Evolutionary conservation across 495 filamentous ascomycete species (phyloP).

Genomic region (Lasiosphaeria hispida): DNA sequence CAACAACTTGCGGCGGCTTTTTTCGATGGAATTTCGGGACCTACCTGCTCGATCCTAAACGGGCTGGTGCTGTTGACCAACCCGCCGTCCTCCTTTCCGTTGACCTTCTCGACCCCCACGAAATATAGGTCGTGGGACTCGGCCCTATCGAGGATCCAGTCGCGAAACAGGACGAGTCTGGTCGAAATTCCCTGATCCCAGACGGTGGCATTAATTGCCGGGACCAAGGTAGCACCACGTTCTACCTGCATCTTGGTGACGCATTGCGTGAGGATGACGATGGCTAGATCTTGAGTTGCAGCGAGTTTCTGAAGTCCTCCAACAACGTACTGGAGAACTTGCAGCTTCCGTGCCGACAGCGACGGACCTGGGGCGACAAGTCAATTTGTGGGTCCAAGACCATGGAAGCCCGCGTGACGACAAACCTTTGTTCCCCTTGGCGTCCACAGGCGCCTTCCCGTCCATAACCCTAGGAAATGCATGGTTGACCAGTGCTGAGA

Average conservation of each 20-base stretch:
- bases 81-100: conserved; percentile 32
- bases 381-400: conserved; percentile 7
- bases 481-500: conserved; percentile 70
- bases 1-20: conserved; percentile 15
- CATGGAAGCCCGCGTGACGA: neutral
- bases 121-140: conserved; percentile 35
- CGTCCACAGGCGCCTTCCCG: conserved; percentile 18
- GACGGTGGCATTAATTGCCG: conserved; percentile 60
- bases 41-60: conserved; percentile 40
- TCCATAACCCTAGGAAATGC: conserved; percentile 58
- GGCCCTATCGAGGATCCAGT: conserved; percentile 45
- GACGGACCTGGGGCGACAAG: conserved; percentile 28
- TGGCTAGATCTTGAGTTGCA: conserved; percentile 60
- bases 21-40: conserved; percentile 17
- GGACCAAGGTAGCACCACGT: conserved; percentile 63
- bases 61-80: conserved; percentile 33
- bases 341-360: conserved; percentile 36
- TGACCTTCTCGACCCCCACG: conserved; percentile 44
- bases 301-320: conserved; percentile 64
- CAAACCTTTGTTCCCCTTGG: conserved; percentile 27
- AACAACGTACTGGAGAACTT: conserved; percentile 46
- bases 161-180: conserved; percentile 68
- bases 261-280: conserved; percentile 69
- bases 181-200: conserved; percentile 71
- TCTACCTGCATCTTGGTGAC: conserved; percentile 63